A percentile compares a stretch with the other conserved stretches of the same genome.
Evolutionary conservation across 257 asterid genomes (phyloP).

Genomic region (Gentiana dahurica): DNA sequence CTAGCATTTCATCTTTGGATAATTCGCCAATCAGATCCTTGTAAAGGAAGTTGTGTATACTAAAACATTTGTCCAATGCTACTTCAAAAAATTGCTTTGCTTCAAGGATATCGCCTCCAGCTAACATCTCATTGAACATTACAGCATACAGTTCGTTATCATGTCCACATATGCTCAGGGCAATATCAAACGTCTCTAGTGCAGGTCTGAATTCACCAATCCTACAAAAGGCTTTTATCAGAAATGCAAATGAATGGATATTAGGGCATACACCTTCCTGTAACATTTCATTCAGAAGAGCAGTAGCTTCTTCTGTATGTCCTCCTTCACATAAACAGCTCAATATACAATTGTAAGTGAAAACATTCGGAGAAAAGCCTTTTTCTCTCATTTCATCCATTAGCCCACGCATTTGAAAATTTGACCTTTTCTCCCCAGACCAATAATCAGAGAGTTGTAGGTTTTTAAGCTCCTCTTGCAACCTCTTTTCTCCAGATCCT

Average conservation of each 20-base stretch:
- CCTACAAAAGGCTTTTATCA: constrained; percentile 68
- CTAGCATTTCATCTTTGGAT: constrained; percentile 42
- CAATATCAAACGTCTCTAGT: constrained; percentile 59
- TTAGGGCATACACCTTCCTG: constrained; percentile 57
- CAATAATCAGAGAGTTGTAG: constrained; percentile 65
- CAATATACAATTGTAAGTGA: constrained; percentile 64
- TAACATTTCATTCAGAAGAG: constrained; percentile 78
- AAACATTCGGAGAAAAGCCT: constrained; percentile 63
- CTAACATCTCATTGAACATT: constrained; percentile 69
- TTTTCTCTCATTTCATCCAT: constrained; percentile 85
- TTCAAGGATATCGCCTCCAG: constrained; percentile 64
- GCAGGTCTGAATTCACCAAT: constrained; percentile 89
- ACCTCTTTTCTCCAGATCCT: constrained; percentile 88
- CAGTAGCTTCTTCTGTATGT: constrained; percentile 72
- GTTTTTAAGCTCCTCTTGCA: constrained; percentile 69
- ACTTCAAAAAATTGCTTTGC: constrained; percentile 61
- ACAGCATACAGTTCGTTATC: constrained; percentile 46
- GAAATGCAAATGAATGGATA: constrained; percentile 41
- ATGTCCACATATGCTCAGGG: constrained; percentile 53
- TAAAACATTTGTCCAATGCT: constrained; percentile 51
- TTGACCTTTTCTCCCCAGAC: constrained; percentile 61
- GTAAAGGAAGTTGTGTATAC: constrained; percentile 48
- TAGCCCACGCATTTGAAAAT: constrained; percentile 72
- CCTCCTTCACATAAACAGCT: constrained; percentile 58
- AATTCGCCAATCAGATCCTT: constrained; percentile 51